Percentiles rank a stretch among this genome's conserved stretches.
phyloP scores from a whole-genome alignment of 352 stramenopile genomes.

The Globisporangium parvum region DNA sequence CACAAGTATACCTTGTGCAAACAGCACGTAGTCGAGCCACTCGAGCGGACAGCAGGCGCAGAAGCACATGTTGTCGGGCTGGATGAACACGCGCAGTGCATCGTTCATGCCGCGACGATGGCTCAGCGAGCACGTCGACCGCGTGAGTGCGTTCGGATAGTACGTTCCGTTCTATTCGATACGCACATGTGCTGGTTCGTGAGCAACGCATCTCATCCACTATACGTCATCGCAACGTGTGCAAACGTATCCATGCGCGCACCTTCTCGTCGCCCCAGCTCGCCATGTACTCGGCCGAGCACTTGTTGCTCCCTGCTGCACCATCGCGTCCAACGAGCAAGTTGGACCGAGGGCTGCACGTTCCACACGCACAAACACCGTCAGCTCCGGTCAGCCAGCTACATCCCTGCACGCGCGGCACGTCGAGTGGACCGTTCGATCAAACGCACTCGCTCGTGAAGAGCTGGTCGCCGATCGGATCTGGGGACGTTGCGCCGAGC shows the following conservation, averaged over 20 bases:
- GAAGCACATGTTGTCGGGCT: constrained; percentile 55
- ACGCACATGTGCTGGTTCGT: neutral
- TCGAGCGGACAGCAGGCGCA: constrained; percentile 75
- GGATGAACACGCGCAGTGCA: constrained; percentile 27
- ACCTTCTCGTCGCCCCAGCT: constrained; percentile 68
- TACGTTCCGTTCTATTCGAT: constrained; percentile 43
- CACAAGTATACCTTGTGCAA: constrained; percentile 37
- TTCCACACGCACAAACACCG: neutral
- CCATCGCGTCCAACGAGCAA: constrained; percentile 75
- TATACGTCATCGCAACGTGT: neutral
- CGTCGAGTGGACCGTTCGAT: neutral
- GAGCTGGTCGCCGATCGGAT: constrained; percentile 41
- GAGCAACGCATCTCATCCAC: no score
- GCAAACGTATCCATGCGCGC: neutral
- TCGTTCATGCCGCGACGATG: constrained; percentile 11
- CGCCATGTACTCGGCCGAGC: constrained; percentile 47
- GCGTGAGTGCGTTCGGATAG: constrained; percentile 40
- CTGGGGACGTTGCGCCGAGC: constrained; percentile 39
- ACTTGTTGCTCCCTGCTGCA: constrained; percentile 70
- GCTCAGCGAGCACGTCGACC: constrained; percentile 35
- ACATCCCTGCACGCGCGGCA: no score
- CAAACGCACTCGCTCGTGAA: constrained; percentile 80
- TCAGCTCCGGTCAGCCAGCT: neutral
- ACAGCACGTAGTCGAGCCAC: constrained; percentile 83
- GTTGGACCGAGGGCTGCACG: constrained; percentile 60